Percentiles rank a stretch among this genome's conserved stretches.
These are phyloP conservation scores for Blastomyces gilchristii DNA, from an alignment of 2,329 filamentous ascomycete species.

Conservation along the genomic window DNA sequence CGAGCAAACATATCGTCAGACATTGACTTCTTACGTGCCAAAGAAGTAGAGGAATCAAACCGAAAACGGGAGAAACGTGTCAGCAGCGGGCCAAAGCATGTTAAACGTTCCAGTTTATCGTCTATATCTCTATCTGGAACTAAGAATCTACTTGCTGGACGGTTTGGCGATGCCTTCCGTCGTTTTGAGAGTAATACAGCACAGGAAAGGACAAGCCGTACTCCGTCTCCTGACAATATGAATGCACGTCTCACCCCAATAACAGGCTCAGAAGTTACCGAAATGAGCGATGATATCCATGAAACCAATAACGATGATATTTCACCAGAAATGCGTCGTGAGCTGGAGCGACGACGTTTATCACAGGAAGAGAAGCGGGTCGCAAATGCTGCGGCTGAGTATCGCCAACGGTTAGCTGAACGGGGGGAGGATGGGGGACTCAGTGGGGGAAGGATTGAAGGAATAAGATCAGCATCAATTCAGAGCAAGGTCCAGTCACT, in stretches of 20 bases:
- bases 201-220: slow-evolving; percentile 23
- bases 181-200: slow-evolving; percentile 60
- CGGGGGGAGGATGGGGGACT: slow-evolving; percentile 43
- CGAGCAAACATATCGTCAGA: slow-evolving; percentile 61
- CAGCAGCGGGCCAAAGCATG: slow-evolving; percentile 50
- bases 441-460: slow-evolving; percentile 33
- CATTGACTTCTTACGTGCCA: slow-evolving; percentile 68
- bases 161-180: slow-evolving; percentile 89
- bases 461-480: slow-evolving; percentile 67
- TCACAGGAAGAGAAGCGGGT: slow-evolving; percentile 85
- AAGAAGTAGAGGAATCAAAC: slow-evolving; percentile 56
- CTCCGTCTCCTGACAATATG: slow-evolving; percentile 39
- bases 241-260: slow-evolving; percentile 54
- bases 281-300: slow-evolving; percentile 57
- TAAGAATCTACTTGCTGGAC: slow-evolving; percentile 74
- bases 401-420: slow-evolving; percentile 62
- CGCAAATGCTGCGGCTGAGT: slow-evolving; percentile 78
- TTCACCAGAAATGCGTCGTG: slow-evolving; percentile 78
- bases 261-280: slow-evolving; percentile 63
- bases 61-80: slow-evolving; percentile 46
- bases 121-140: slow-evolving; percentile 59
- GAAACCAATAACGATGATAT: slow-evolving; percentile 60
- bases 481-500: slow-evolving; percentile 83
- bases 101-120: slow-evolving; percentile 63
- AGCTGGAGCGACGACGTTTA: slow-evolving; percentile 71